These are phyloP conservation scores for Teratosphaeria pseudoeucalypti DNA, from an alignment of 2,329 filamentous ascomycete genomes.

Conservation along the genomic window DNA sequence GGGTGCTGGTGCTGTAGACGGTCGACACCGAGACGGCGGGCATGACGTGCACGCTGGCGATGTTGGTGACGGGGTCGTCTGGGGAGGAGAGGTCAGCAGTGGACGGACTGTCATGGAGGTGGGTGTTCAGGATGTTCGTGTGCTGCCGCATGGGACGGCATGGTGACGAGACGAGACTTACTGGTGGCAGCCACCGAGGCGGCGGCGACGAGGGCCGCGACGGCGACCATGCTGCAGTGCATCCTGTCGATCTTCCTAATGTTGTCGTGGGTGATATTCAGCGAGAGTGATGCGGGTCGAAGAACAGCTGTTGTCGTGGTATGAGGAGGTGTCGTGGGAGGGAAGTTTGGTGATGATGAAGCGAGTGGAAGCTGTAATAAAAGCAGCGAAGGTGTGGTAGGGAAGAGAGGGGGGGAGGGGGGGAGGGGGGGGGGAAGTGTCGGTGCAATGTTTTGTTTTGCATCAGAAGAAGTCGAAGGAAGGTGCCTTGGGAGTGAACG, in stretches of 20 bases:
- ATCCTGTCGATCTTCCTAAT: not conserved
- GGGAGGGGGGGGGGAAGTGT: not conserved
- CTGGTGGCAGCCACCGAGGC: not conserved
- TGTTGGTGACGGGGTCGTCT: not conserved
- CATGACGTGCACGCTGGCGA: not conserved
- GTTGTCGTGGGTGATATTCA: not conserved
- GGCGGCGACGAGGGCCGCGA: not conserved
- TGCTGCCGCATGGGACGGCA: not conserved
- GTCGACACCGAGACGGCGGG: constrained; percentile 6
- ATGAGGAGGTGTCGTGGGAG: not conserved
- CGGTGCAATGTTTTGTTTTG: not conserved
- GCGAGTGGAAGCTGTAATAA: not conserved
- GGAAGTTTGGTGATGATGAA: not conserved
- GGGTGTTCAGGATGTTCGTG: not conserved
- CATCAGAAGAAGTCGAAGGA: not conserved
- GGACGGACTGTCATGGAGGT: not conserved
- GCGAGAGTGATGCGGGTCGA: not conserved
- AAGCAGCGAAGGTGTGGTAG: not conserved
- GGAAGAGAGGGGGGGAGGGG: not conserved
- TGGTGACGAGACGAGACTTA: not conserved
- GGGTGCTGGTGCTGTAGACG: constrained; percentile 10
- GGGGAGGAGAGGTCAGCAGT: not conserved
- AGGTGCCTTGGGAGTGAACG: not conserved
- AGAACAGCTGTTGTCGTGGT: not conserved
- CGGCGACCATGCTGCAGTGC: not conserved